Evolutionary conservation across 2,329 filamentous ascomycete species (phyloP).

Genomic region (Nectriaceae sp.): DNA sequence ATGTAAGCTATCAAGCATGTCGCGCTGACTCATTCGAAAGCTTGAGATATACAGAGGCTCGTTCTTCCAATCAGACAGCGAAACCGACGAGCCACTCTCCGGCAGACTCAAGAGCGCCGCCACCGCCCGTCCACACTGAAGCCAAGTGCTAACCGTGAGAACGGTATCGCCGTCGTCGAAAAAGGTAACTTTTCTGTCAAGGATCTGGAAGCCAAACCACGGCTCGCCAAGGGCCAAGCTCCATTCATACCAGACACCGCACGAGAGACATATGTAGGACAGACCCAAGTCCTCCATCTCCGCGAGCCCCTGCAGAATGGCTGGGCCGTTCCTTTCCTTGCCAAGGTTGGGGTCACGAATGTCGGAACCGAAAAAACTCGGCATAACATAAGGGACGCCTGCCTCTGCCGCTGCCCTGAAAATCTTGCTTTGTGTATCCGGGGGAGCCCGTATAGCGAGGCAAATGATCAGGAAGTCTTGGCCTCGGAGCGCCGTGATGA

Average conservation of each 20-base stretch:
- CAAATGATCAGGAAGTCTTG: constrained; percentile 59
- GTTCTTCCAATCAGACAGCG: constrained; percentile 45
- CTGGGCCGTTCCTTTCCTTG: constrained; percentile 15
- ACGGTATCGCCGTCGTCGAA: constrained; percentile 43
- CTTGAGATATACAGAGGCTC: constrained; percentile 53
- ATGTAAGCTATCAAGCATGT: constrained; percentile 65
- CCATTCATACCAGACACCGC: constrained; percentile 57
- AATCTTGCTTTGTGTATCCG: constrained; percentile 45
- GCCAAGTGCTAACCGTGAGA: constrained; percentile 6
- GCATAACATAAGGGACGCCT: constrained; percentile 53
- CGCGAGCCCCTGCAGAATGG: constrained; percentile 17
- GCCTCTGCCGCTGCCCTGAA: constrained; percentile 52
- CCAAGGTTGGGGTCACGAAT: constrained; percentile 29
- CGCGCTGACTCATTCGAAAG: constrained; percentile 61
- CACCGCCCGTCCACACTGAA: constrained; percentile 6
- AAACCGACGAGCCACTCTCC: constrained; percentile 10
- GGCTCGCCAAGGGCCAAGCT: constrained; percentile 41
- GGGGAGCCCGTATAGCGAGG: constrained; percentile 41
- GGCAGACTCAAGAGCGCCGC: constrained; percentile 3
- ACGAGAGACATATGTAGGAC: constrained; percentile 52
- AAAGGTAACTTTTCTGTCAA: constrained; percentile 41
- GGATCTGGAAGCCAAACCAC: constrained; percentile 51
- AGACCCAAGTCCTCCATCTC: constrained; percentile 43
- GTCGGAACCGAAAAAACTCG: constrained; percentile 46
- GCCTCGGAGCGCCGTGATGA: constrained; percentile 23